Evolutionary conservation across 495 filamentous ascomycete genomes (phyloP).

Genomic region (Thermothielavioides terrestris): DNA sequence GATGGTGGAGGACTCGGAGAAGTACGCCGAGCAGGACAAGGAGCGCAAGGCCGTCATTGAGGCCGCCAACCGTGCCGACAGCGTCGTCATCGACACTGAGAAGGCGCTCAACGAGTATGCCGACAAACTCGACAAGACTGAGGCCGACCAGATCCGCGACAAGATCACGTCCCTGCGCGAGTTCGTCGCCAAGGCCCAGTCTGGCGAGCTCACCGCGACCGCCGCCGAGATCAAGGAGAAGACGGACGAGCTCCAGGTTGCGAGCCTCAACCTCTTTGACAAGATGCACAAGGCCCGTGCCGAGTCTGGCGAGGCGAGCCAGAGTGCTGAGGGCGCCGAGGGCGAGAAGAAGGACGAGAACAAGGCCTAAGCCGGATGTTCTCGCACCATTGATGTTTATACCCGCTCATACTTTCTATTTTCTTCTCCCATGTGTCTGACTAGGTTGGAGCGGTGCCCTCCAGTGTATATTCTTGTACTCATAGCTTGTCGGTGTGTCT

Average conservation of each 20-base stretch:
- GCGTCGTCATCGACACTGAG: conserved; percentile 94
- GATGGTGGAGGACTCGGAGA: conserved; percentile 97
- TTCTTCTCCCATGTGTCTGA: conserved; percentile 27
- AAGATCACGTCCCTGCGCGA: conserved; percentile 88
- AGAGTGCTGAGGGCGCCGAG: conserved; percentile 61
- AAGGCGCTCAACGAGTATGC: conserved; percentile 95
- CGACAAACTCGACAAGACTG: conserved; percentile 91
- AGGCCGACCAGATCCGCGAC: conserved; percentile 84
- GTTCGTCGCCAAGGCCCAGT: conserved; percentile 88
- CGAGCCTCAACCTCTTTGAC: conserved; percentile 94
- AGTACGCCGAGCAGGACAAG: conserved; percentile 91
- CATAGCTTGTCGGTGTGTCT: conserved; percentile 37
- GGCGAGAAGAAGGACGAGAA: conserved; percentile 74
- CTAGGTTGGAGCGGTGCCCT: conserved; percentile 28
- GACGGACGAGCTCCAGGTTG: conserved; percentile 93
- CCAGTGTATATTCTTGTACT: conserved; percentile 37
- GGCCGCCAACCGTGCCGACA: conserved; percentile 92
- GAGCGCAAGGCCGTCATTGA: conserved; percentile 93
- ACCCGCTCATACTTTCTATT: conserved; percentile 15
- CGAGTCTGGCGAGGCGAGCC: conserved; percentile 47
- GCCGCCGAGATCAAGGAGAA: conserved; percentile 93
- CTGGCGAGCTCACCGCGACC: conserved; percentile 76
- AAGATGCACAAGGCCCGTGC: conserved; percentile 97
- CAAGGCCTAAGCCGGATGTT: conserved; percentile 35
- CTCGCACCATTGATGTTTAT: conserved; percentile 14